A percentile compares a stretch with the other conserved stretches of the same genome.
These are phyloP conservation scores for Wickerhamiella siamensis DNA, from an alignment of 805 yeast species.

Conservation along the genomic window DNA sequence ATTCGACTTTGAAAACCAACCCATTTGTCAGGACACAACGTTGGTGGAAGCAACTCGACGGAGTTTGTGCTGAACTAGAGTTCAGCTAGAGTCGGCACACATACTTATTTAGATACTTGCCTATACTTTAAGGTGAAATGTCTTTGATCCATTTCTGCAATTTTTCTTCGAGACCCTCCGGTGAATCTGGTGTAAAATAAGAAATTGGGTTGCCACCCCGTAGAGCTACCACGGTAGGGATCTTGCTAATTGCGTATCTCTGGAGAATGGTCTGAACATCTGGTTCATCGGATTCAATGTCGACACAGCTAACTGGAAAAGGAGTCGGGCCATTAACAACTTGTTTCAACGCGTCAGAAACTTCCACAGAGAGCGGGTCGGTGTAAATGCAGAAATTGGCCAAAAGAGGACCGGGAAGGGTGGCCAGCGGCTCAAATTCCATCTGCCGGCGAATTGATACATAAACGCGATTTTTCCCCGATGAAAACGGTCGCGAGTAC, in stretches of 20 bases:
- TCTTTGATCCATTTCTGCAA: conserved; percentile 29
- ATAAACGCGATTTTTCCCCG: conserved; percentile 30
- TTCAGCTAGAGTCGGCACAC: too few relatives aligned
- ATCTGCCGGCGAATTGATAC: conserved; percentile 40
- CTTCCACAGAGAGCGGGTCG: conserved; percentile 43
- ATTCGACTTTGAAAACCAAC: conserved; percentile 30
- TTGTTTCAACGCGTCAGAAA: conserved; percentile 47
- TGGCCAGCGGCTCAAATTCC: conserved; percentile 43
- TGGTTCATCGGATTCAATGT: conserved; percentile 53
- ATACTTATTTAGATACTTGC: neutral
- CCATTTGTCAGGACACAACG: conserved; percentile 36
- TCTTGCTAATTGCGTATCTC: conserved; percentile 39
- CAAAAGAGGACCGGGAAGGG: conserved; percentile 44
- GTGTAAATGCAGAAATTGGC: conserved; percentile 60
- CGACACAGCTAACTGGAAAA: conserved; percentile 46
- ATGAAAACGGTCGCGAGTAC: conserved; percentile 8
- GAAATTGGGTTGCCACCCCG: conserved; percentile 47
- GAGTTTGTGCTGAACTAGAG: too few relatives aligned
- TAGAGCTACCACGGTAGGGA: conserved; percentile 58
- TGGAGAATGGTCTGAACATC: conserved; percentile 45
- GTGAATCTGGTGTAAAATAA: conserved; percentile 21
- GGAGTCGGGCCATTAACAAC: conserved; percentile 34
- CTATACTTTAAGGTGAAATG: neutral
- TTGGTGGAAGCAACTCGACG: too few relatives aligned
- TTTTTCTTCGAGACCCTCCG: conserved; percentile 19